Percentiles rank a stretch among this genome's conserved stretches.
Evolutionary conservation across 1,284 basidiomycete species (phyloP).

Genomic region (Rhodotorula sp.): DNA sequence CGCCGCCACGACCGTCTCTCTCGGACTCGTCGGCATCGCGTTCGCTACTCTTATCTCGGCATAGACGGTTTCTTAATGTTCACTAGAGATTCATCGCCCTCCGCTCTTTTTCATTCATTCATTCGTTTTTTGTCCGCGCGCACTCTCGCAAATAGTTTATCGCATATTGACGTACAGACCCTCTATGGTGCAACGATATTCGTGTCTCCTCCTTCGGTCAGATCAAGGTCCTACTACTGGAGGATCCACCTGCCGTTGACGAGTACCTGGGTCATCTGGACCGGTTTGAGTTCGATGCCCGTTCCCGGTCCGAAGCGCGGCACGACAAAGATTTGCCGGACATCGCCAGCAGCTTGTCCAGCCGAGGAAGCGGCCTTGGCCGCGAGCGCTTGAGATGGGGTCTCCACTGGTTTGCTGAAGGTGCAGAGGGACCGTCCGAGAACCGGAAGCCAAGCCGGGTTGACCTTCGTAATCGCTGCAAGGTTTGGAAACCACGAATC

Average conservation of each 20-base stretch:
- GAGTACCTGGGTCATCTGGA: constrained; percentile 57
- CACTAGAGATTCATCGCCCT: not conserved
- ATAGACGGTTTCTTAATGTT: too few species aligned
- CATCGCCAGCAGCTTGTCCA: constrained; percentile 51
- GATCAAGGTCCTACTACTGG: not conserved
- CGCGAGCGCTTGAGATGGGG: constrained; percentile 49
- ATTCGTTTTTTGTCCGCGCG: not conserved
- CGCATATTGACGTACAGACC: not conserved
- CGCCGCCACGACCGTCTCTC: too few species aligned
- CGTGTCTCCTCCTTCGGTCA: not conserved
- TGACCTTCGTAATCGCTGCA: constrained; percentile 75
- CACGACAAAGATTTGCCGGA: constrained; percentile 59
- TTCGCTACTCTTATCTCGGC: too few species aligned
- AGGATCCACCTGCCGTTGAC: constrained; percentile 51
- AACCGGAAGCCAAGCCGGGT: constrained; percentile 81
- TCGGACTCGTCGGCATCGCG: too few species aligned
- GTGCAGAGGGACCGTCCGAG: constrained; percentile 79
- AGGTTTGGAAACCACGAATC: constrained; percentile 6
- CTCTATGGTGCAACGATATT: not conserved
- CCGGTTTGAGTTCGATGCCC: constrained; percentile 77
- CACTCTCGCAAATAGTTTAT: not conserved
- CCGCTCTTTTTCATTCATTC: not conserved
- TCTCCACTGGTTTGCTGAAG: constrained; percentile 53
- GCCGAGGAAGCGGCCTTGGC: constrained; percentile 40
- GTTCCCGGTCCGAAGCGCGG: constrained; percentile 74